Evolutionary conservation across 805 yeast genomes (phyloP), one percentile per base, ranked within the genome.

Genomic region (Schizosaccharomyces lindneri): DNA sequence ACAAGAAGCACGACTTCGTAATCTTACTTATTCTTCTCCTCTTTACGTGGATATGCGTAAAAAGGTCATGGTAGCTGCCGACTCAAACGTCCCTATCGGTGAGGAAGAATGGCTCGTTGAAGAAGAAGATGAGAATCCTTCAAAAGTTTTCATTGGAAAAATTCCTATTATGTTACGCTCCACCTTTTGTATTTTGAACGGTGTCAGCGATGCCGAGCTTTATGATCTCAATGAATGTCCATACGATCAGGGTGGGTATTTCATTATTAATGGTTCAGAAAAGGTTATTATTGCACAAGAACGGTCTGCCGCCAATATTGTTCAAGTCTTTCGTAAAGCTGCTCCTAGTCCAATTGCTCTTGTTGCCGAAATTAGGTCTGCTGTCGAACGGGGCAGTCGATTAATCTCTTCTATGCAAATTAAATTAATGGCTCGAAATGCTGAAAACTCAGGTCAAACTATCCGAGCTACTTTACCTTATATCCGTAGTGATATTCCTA

Each of bases 161-260:
- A 95, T 93, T 64, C 99, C 99, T 61, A 88, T 93, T 72, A 93
- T 93, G 99, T 79, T 93, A 68, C 81, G 96, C 69, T 90, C 97
- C 62, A 90, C 87, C 76, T 93, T 87, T 70, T 93, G 99, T 80
- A 82, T 89, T 75, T 79, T 93, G 68, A 80, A 87, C 69, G 95
- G 86, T 64, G 79, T 93, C 66, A 82, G 87, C 7, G 97, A 93
- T 68, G 87, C 86, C 67, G 98, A 93, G 73, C 80, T 89, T 69
- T 93, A 89, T 74, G 95, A 88, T 68, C 80, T 93, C 70, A 89
- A 93, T 73, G 99, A 93, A 74, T 93, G 99, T 75, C 98, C 98
- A 41, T 93, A 87, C 73, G 99, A 93, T 78, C 95, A 93, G 94
- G 99, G 99, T 73, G 99, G 99, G 65, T 93, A 93, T 73, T 93